Conservation (phyloP, 208 protist species). For the Trypanosoma boissoni region DNA sequence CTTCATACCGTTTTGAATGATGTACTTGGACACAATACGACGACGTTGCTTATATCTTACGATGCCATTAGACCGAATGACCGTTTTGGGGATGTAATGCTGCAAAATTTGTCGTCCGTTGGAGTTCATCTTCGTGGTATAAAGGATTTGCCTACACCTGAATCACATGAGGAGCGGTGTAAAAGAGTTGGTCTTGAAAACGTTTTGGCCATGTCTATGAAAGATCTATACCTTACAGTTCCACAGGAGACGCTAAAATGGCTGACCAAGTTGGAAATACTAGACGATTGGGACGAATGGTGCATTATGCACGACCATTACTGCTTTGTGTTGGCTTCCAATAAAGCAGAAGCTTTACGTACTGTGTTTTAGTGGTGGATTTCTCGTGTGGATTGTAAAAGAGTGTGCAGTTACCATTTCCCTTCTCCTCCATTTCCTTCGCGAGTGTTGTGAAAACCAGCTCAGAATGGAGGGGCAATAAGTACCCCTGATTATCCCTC, state of each 20-base stretch:
- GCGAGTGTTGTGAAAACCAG: too few species aligned
- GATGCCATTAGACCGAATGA: slow-evolving; percentile 86
- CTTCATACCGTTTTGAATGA: slow-evolving; percentile 49
- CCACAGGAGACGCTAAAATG: slow-evolving; percentile 54
- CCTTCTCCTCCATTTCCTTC: too few species aligned
- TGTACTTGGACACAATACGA: slow-evolving; percentile 41
- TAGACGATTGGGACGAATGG: slow-evolving; percentile 93
- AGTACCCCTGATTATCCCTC: too few species aligned
- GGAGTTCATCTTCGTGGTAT: slow-evolving; percentile 77
- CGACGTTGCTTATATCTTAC: slow-evolving; percentile 70
- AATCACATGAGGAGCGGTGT: slow-evolving; percentile 64
- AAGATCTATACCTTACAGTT: slow-evolving; percentile 72
- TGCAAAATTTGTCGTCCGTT: slow-evolving; percentile 63
- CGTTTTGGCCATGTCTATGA: slow-evolving; percentile 73
- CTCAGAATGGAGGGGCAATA: too few species aligned
- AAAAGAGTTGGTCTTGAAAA: slow-evolving; percentile 59
- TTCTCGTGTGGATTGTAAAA: too few species aligned
- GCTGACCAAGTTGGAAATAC: slow-evolving; percentile 85
- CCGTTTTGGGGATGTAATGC: slow-evolving; percentile 88
- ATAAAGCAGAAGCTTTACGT: slow-evolving; percentile 34
- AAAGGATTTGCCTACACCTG: slow-evolving; percentile 60
- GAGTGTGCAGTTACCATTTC: too few species aligned
- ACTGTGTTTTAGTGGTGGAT: slow-evolving; percentile 21
- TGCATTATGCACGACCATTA: slow-evolving; percentile 92
- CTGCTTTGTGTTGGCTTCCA: slow-evolving; percentile 80